A percentile compares a stretch with the other conserved stretches of the same genome.
These are phyloP conservation scores for Aspergillus aculeatus DNA, from an alignment of 2,329 filamentous ascomycete species.

Conservation along the genomic window DNA sequence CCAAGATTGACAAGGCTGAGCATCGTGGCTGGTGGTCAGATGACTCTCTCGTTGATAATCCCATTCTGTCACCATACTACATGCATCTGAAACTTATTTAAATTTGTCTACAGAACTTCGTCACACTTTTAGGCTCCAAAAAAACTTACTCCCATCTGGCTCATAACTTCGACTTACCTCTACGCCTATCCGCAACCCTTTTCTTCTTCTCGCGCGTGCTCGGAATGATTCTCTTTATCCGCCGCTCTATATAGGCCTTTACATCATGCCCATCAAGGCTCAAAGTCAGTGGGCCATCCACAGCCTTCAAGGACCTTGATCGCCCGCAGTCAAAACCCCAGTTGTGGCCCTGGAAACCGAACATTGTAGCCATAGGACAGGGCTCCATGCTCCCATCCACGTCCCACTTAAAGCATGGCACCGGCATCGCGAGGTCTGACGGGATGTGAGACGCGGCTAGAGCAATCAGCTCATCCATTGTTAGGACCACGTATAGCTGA, in stretches of 20 bases:
- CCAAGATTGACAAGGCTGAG: not conserved
- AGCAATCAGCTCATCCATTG: not conserved
- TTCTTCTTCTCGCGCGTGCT: not conserved
- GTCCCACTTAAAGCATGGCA: not conserved
- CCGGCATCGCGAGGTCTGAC: not conserved
- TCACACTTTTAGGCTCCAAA: no score
- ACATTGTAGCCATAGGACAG: not conserved
- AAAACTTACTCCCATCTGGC: not conserved
- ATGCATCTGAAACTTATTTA: no score
- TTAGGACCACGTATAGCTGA: not conserved
- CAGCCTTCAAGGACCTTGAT: not conserved
- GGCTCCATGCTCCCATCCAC: not conserved
- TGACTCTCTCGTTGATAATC: not conserved
- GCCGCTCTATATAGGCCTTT: not conserved
- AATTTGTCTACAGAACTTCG: no score
- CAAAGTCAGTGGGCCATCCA: not conserved
- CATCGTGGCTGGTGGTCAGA: not conserved
- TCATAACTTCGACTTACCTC: not conserved
- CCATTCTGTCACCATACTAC: no score
- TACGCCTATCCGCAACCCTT: not conserved
- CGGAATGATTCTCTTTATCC: not conserved
- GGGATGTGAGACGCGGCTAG: not conserved
- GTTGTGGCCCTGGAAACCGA: not conserved
- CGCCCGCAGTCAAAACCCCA: not conserved
- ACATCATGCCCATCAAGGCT: not conserved